Conservation (phyloP, 208 protist genomes). For the Trypanosoma mega region DNA sequence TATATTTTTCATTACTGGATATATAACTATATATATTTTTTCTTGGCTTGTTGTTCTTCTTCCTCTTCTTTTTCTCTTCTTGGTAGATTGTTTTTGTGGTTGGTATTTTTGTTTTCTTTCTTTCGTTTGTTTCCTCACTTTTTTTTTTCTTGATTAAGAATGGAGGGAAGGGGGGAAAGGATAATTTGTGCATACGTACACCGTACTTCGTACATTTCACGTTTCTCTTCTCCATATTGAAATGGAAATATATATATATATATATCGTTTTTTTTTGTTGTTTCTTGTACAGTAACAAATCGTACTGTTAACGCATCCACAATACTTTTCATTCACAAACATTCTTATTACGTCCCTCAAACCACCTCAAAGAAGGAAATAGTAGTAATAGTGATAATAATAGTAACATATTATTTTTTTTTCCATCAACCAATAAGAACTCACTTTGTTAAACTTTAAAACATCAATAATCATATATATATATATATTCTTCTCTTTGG, state of each 20-base stretch:
- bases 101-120: neutral
- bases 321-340: too few relatives aligned
- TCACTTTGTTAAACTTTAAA: neutral
- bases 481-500: neutral
- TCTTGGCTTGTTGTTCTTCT: neutral
- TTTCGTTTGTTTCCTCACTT: neutral
- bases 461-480: too few relatives aligned
- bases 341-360: too few relatives aligned
- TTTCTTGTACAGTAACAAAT: too few relatives aligned
- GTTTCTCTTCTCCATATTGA: neutral
- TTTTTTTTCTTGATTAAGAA: constrained; percentile 10
- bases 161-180: constrained; percentile 3
- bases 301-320: too few relatives aligned
- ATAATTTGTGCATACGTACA: too few relatives aligned
- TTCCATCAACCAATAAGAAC: neutral
- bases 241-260: neutral
- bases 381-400: too few relatives aligned
- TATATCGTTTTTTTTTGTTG: neutral
- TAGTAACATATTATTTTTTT: too few relatives aligned
- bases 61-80: neutral
- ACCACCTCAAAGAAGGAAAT: too few relatives aligned
- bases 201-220: constrained; percentile 2
- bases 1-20: neutral
- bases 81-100: neutral
- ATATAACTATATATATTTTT: neutral